A percentile compares a stretch with the other conserved stretches of the same genome.
These are phyloP conservation scores for Fonsecaea pugnacius DNA, from an alignment of 2,329 filamentous ascomycete genomes.

Conservation along the genomic window DNA sequence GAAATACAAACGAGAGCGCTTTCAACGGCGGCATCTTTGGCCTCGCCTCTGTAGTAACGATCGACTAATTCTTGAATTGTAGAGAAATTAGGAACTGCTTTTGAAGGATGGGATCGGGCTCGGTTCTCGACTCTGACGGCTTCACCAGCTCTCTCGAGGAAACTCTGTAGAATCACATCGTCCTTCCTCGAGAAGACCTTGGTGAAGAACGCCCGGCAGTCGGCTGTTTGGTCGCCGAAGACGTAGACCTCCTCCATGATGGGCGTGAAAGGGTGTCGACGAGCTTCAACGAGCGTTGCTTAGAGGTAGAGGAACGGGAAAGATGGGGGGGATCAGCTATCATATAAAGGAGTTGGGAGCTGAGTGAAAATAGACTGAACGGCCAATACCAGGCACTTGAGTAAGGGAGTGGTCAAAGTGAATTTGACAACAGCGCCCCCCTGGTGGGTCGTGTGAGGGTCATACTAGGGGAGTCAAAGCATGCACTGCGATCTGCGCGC, in stretches of 20 bases:
- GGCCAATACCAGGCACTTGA: constrained; percentile 19
- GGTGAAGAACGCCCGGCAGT: constrained; percentile 49
- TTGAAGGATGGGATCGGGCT: constrained; percentile 36
- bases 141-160: constrained; percentile 50
- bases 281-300: constrained; percentile 36
- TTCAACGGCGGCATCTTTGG: constrained; percentile 47
- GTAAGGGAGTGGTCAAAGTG: constrained; percentile 28
- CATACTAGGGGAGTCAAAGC: constrained; percentile 21
- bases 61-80: constrained; percentile 40
- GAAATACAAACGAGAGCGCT: constrained; percentile 51
- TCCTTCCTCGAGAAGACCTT: constrained; percentile 49
- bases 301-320: constrained; percentile 27
- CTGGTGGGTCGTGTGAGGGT: constrained; percentile 32
- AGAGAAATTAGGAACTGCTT: constrained; percentile 39
- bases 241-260: constrained; percentile 47
- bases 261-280: constrained; percentile 30
- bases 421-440: constrained; percentile 29
- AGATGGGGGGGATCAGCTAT: constrained; percentile 32
- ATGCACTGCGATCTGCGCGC: constrained; percentile 37
- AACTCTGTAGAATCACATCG: constrained; percentile 48
- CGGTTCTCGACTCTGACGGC: constrained; percentile 49
- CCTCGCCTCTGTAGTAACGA: constrained; percentile 38
- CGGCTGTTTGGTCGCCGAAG: constrained; percentile 54
- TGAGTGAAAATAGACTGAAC: constrained; percentile 37
- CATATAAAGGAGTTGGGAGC: constrained; percentile 34